Evolutionary conservation across 805 yeast species (phyloP), one percentile per base, ranked within the genome.

Genomic region (Pichia pseudocactophila): DNA sequence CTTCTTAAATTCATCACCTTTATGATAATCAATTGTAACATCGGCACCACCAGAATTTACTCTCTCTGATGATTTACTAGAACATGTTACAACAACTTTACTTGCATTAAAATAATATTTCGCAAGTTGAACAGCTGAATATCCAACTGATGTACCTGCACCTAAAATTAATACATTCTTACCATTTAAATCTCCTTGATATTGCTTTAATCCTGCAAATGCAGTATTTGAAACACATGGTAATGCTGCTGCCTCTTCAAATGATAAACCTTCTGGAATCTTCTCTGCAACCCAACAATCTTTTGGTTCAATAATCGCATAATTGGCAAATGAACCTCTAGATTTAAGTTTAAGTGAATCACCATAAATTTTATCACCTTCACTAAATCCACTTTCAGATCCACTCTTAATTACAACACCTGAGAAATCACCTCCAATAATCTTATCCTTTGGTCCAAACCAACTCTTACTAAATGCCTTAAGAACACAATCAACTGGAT

Each of bases 131-230:
- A 76, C 63, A 4, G 71, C 66, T 45, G 66, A 69, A 25, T 69
- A 56, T 18, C 89, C 88, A 13, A 82, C 88, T 12, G 80, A 62
- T 1, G 94, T 78, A 8, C 83, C 79, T 20, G 82, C 90, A 31
- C 95, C 95, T 37, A 82, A 63, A 17, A 85, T 69, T 37, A 83
- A 65, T 4, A 82, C 73, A 44, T 68, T 71, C 9, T 65, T 64
- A 10, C 65, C 64, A 11, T 68, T 25, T 11, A 48, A 41, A 57
- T 40, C 16, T 17, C 43, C 42, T 2, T 12, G 15, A 27, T 45
- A 43, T 32, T 40, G 33, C 3, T 40, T 40, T 17, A 38, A 53
- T 22, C 43, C 50, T 31, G 43, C 50, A 49, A 54, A 68, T 0
- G 90, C 89, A 3, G 94, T 80, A 16, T 77, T 75, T 49, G 71